phyloP scores from a whole-genome alignment of 1,139 yeast species.

The Casaregolazyma suthepensis region DNA sequence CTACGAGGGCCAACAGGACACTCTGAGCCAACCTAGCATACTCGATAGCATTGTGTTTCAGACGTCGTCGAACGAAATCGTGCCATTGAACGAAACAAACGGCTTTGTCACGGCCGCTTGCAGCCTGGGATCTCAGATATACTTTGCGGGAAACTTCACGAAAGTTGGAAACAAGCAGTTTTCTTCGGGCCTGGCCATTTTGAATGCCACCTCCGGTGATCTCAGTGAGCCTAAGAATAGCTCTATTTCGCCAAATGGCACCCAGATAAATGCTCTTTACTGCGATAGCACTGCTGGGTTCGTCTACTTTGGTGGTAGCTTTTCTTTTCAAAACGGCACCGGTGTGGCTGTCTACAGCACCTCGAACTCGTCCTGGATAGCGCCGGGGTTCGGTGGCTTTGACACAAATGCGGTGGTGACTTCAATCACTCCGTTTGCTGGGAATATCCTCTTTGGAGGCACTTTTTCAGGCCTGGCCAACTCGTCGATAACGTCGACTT shows the following conservation, averaged over 20 bases:
- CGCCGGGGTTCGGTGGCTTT: slow-evolving; percentile 75
- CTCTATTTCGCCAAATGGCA: slow-evolving; percentile 41
- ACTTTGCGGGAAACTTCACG: slow-evolving; percentile 41
- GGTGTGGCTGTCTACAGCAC: slow-evolving; percentile 66
- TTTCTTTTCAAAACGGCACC: slow-evolving; percentile 48
- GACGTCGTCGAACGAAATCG: slow-evolving; percentile 17
- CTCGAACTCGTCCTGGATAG: slow-evolving; percentile 37
- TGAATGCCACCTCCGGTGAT: slow-evolving; percentile 43
- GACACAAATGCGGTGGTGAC: slow-evolving; percentile 53
- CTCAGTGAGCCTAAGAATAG: slow-evolving; percentile 38
- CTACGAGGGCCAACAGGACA: slow-evolving; percentile 44
- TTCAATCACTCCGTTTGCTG: slow-evolving; percentile 52
- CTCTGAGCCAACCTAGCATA: slow-evolving; percentile 15
- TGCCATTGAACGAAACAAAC: slow-evolving; percentile 21
- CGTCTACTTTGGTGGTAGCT: slow-evolving; percentile 78
- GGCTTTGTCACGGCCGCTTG: slow-evolving; percentile 32
- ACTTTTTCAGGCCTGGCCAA: slow-evolving; percentile 58
- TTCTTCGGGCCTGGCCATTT: slow-evolving; percentile 48
- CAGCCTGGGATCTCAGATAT: slow-evolving; percentile 39
- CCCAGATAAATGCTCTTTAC: slow-evolving; percentile 44
- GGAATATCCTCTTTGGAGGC: slow-evolving; percentile 73
- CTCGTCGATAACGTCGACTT: slow-evolving; percentile 23
- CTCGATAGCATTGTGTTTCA: slow-evolving; percentile 25
- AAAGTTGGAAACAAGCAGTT: slow-evolving; percentile 34
- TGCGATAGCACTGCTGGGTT: slow-evolving; percentile 43